Evolutionary conservation across 2,329 filamentous ascomycete genomes (phyloP), one percentile per base, ranked within the genome.

Genomic region (Salinomyces thailandicus): DNA sequence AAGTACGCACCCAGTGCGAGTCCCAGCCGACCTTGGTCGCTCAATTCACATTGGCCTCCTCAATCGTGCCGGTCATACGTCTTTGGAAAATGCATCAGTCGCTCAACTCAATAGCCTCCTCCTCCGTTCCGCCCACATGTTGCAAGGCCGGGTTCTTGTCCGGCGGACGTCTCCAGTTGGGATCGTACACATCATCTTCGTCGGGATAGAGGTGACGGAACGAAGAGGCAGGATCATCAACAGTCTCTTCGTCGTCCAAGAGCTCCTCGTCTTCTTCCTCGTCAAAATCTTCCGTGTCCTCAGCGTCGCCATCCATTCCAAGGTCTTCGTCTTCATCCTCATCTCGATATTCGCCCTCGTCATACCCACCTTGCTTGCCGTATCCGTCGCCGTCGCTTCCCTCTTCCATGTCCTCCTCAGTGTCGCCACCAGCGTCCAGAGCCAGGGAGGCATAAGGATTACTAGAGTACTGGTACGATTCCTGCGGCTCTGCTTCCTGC

Each of bases 41-140:
- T n/a, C n/a, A n/a, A n/a, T n/a, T n/a, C n/a, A n/a, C n/a, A n/a
- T n/a, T n/a, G n/a, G n/a, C n/a, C n/a, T n/a, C n/a, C n/a, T n/a
- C n/a, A n/a, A n/a, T n/a, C n/a, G n/a, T n/a, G n/a, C n/a, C n/a
- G n/a, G n/a, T n/a, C n/a, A n/a, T n/a, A n/a, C n/a, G n/a, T n/a
- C n/a, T n/a, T n/a, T n/a, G n/a, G n/a, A n/a, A n/a, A n/a, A n/a
- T n/a, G n/a, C n/a, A 12, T 47, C 44, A 54, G 36, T 54, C 51
- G 31, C 51, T 53, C 14, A 51, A 43, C 41, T 52, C 49, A 31
- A 52, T 50, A 8, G 48, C 49, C 12, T 50, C 49, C 9, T 49
- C 46, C 12, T 16, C 39, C 18, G 42, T 46, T 8, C 31, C 32
- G 4, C 46, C 46, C 13, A 44, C 37, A 8, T 8, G 36, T 31